Percentiles rank a stretch among this genome's conserved stretches.
Evolutionary conservation across 176 grass and related monocot genomes (phyloP).

Genomic region (Triticum timopheevii): DNA sequence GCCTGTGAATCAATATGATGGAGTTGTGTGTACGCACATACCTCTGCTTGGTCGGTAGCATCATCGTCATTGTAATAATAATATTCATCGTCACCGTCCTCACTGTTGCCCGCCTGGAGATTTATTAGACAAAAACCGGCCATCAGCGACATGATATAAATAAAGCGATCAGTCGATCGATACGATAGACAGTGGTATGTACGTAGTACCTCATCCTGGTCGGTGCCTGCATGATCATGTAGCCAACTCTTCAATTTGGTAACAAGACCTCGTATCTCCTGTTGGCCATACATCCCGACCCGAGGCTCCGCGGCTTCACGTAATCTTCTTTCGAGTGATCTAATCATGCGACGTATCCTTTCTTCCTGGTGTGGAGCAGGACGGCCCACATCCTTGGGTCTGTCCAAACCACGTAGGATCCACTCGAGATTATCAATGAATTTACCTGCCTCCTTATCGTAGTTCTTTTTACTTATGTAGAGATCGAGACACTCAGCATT

Average conservation of each 20-base stretch:
- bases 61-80: neutral
- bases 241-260: neutral
- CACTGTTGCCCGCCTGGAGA: neutral
- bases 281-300: neutral
- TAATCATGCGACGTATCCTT: neutral
- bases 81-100: neutral
- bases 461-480: neutral
- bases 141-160: neutral
- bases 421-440: neutral
- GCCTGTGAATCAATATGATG: too few species aligned
- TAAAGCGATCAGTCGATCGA: too few species aligned
- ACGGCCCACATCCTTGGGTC: too few species aligned
- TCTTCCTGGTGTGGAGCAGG: too few species aligned
- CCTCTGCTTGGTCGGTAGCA: neutral
- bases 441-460: rapidly evolving
- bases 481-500: neutral
- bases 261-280: neutral
- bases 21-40: neutral
- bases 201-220: neutral
- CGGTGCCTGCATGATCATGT: neutral
- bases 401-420: neutral
- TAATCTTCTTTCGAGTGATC: neutral
- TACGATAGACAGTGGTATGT: neutral
- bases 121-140: neutral
- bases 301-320: neutral